Base-by-base conservation (phyloP, 1,284 basidiomycete species). In the Clitocybe nebularis region DNA sequence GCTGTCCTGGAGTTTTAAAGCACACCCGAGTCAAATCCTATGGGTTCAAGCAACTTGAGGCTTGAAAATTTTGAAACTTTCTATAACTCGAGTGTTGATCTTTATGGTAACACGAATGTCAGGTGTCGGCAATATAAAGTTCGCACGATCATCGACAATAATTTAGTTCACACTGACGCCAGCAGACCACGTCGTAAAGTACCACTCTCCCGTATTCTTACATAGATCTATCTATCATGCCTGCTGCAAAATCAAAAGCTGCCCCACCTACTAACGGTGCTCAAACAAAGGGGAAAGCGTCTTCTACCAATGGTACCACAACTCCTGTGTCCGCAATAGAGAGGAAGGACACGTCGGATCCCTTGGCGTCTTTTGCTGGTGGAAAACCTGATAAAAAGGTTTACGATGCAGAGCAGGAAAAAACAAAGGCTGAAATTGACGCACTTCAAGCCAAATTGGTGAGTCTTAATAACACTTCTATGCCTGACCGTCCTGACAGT, bases 371-470 rank as follows among this genome's bases (percentile, higher is more conserved):
- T 35, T 55, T 63, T 26, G 55, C 62, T 46, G 56, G 59, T 36
- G 79, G 76, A 34, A 89, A 74, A 63, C 92, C 93, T 22, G 92
- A 94, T 72, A 91, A 91, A 67, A 74, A 72, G 35, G 69, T 66
- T 22, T 88, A 87, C 63, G 88, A 94, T 48, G 75, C 74, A 16
- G 91, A 95, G 67, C 92, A 95, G 69, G 81, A 87, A 37, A 79
- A 66, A 53, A 67, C 94, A 54, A 93, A 88, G 67, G 67, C 75
- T 26, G 86, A 93, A 59, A 93, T 96, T 56, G 91, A 92, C 44
- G 75, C 67, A 36, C 64, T 91, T 38, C 90, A 94, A 66, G 63
- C 64, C 25, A 85, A 91, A 67, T 67, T 93, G 49, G 93, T 93
- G 58, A 60, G 89, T 78, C 20, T 10, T 32, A 41, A 10, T 39